Evolutionary conservation across 345 rosid species (phyloP).

Genomic region (Erucastrum elatum): DNA sequence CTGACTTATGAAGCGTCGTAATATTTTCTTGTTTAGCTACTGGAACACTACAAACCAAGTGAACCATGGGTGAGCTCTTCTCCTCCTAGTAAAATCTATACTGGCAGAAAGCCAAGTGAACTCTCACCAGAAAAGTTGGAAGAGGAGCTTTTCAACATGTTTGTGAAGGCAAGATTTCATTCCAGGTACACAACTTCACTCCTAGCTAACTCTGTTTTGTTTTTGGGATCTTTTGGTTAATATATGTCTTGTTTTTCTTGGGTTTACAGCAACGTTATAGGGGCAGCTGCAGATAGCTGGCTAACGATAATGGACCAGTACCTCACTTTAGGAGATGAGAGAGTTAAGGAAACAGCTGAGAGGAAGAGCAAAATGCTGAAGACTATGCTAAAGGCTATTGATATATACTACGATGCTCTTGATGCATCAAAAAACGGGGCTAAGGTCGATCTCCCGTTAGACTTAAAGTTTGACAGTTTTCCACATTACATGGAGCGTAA

Average conservation of each 20-base stretch:
- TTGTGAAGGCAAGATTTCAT: constrained; percentile 55
- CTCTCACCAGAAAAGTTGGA: constrained; percentile 55
- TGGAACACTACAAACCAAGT: constrained; percentile 53
- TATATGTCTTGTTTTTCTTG: not conserved
- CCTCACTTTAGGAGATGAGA: constrained; percentile 47
- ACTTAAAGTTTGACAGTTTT: constrained; percentile 45
- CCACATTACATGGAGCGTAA: constrained; percentile 65
- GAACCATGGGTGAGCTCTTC: constrained; percentile 56
- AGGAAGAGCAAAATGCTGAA: constrained; percentile 43
- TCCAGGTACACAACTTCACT: constrained; percentile 47
- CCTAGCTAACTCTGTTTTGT: too few relatives aligned
- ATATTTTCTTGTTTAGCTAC: constrained; percentile 47
- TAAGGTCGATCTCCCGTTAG: constrained; percentile 50
- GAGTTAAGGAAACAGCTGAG: constrained; percentile 39
- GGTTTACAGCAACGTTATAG: constrained; percentile 51
- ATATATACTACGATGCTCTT: constrained; percentile 73
- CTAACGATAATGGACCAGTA: constrained; percentile 65
- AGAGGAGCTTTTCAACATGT: constrained; percentile 54
- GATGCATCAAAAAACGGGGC: constrained; percentile 74
- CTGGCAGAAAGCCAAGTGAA: constrained; percentile 41
- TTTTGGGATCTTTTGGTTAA: not conserved
- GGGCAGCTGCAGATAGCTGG: constrained; percentile 77
- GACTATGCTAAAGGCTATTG: constrained; percentile 44
- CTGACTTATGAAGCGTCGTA: not conserved
- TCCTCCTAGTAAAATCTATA: constrained; percentile 14